Evolutionary conservation across 176 grass and related monocot genomes (phyloP).

Genomic region (Thinopyrum elongatum): DNA sequence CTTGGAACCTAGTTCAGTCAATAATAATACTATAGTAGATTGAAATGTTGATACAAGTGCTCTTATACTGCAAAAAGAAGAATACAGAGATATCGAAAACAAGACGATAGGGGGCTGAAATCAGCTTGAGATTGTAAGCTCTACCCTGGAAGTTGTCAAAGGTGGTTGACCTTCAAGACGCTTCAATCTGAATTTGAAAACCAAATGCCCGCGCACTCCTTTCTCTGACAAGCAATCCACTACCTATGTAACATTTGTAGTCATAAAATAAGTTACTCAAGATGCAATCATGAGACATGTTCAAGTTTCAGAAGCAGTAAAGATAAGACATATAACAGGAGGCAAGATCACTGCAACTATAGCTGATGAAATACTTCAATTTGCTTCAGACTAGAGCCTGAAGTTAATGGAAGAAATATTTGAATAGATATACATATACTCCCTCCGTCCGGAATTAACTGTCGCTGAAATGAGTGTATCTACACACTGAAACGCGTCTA

Average conservation of each 20-base stretch:
- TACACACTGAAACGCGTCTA: no score
- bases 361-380: neutral
- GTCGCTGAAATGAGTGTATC: no score
- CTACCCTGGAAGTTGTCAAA: conserved; percentile 66
- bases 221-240: conserved; percentile 38
- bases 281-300: neutral
- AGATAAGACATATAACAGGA: conserved; percentile 3
- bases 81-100: neutral
- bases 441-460: no score
- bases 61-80: neutral
- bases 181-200: conserved; percentile 69
- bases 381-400: neutral
- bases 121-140: neutral
- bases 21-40: neutral
- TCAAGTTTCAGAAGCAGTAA: neutral
- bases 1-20: neutral
- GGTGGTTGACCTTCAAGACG: conserved; percentile 63
- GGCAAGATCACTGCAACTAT: neutral
- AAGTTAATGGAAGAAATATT: conserved; percentile 2
- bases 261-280: conserved; percentile 21
- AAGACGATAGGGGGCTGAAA: neutral
- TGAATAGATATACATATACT: neutral
- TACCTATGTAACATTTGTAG: conserved; percentile 49
- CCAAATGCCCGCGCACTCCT: conserved; percentile 42
- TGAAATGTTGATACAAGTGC: neutral